Evolutionary conservation across 345 rosid genomes (phyloP).

Genomic region (Populus deltoides): DNA sequence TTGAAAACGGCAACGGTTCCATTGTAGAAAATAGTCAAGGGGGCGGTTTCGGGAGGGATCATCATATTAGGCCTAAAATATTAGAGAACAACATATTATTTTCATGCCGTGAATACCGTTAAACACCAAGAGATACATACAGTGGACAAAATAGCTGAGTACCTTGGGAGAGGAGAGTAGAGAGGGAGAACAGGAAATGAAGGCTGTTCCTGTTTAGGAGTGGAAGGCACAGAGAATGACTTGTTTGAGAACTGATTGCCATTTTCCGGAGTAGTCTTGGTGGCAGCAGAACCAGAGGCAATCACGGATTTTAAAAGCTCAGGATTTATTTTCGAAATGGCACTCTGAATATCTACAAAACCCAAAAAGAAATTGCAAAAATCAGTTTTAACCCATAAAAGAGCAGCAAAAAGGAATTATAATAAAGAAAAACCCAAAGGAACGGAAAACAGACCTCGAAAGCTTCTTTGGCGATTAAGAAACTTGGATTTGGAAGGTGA

Average conservation of each 20-base stretch:
- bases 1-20: conserved; percentile 71
- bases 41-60: conserved; percentile 40
- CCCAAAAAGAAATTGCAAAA: background rate
- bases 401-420: too few species aligned
- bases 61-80: conserved; percentile 30
- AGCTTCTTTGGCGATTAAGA: conserved; percentile 63
- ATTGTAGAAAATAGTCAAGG: conserved; percentile 88
- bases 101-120: background rate
- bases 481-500: conserved; percentile 41
- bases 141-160: background rate
- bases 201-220: conserved; percentile 42
- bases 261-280: background rate
- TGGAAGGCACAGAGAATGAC: conserved; percentile 42
- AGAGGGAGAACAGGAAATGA: conserved; percentile 34
- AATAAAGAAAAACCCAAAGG: background rate
- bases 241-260: conserved; percentile 12
- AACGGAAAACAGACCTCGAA: conserved; percentile 43
- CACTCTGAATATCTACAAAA: conserved; percentile 63
- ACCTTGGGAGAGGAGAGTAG: conserved; percentile 43
- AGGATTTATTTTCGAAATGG: conserved; percentile 81
- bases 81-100: background rate
- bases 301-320: conserved; percentile 70
- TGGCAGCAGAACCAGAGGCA: conserved; percentile 36
- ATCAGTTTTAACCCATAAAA: background rate
- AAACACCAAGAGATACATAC: background rate